Evolutionary conservation across 768 basidiomycete species (phyloP).

Genomic region (Collybiopsis confluens): DNA sequence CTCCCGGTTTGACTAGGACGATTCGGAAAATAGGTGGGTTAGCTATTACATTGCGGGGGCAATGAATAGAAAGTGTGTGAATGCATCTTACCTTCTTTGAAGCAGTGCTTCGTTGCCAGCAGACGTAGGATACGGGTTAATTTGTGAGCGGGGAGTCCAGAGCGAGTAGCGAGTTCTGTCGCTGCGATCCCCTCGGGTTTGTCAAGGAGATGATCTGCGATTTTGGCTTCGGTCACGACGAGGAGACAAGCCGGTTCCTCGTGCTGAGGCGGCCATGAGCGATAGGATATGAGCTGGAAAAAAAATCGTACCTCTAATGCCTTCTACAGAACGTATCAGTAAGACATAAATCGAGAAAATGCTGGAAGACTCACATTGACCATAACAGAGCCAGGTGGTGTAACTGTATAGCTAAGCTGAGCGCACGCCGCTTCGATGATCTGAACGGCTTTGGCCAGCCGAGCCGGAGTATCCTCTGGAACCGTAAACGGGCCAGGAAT

Average conservation of each 20-base stretch:
- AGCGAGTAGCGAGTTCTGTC: constrained; percentile 22
- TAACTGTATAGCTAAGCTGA: constrained; percentile 25
- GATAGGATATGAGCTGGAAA: not conserved
- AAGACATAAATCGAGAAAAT: not conserved
- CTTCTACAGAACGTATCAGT: constrained; percentile 11
- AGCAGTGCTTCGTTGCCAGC: constrained; percentile 37
- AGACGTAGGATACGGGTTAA: constrained; percentile 34
- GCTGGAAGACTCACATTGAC: constrained; percentile 20
- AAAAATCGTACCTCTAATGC: not conserved
- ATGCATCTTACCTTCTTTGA: constrained; percentile 29
- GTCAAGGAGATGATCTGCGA: constrained; percentile 34
- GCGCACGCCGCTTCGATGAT: constrained; percentile 32
- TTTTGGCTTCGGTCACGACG: constrained; percentile 27
- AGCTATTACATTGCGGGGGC: too few species aligned
- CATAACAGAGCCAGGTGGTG: constrained; percentile 25
- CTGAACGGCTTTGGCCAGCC: constrained; percentile 24
- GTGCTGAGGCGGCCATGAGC: constrained; percentile 13
- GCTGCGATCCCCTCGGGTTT: constrained; percentile 32
- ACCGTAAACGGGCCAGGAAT: constrained; percentile 30
- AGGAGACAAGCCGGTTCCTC: constrained; percentile 29
- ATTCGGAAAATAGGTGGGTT: not conserved
- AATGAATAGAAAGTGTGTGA: not conserved
- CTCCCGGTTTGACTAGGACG: constrained; percentile 26
- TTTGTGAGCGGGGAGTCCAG: constrained; percentile 32
- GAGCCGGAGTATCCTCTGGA: constrained; percentile 15